These are phyloP conservation scores for Talaromyces atroroseus DNA, from an alignment of 2,329 filamentous ascomycete genomes.

Conservation along the genomic window DNA sequence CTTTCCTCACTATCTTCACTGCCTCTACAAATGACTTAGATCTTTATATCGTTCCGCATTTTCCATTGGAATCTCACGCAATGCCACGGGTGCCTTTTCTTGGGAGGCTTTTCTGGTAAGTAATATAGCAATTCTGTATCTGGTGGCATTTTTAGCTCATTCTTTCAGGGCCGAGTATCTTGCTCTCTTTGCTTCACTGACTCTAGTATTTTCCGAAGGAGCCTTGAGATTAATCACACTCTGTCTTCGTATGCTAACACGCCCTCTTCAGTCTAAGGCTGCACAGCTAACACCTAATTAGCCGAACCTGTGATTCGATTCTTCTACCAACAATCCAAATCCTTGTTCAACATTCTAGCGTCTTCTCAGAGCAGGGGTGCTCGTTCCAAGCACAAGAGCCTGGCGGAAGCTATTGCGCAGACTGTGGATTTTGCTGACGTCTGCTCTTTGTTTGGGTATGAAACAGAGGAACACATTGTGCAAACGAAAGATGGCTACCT, in stretches of 20 bases:
- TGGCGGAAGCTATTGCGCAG: slow-evolving; percentile 73
- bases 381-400: slow-evolving; percentile 61
- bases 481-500: slow-evolving; percentile 93
- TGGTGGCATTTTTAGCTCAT: neutral
- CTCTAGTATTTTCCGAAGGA: slow-evolving; percentile 75
- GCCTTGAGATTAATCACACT: slow-evolving; percentile 81
- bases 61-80: slow-evolving; percentile 13
- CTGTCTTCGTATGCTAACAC: slow-evolving; percentile 63
- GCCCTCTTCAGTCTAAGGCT: neutral
- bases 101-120: slow-evolving; percentile 53
- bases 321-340: slow-evolving; percentile 75
- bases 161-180: slow-evolving; percentile 70
- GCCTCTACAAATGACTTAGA: neutral
- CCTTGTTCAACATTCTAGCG: slow-evolving; percentile 73
- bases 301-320: slow-evolving; percentile 74
- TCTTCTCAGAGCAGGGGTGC: slow-evolving; percentile 64
- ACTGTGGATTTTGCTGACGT: slow-evolving; percentile 90
- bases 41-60: neutral
- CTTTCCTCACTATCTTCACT: neutral
- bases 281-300: slow-evolving; percentile 32
- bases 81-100: slow-evolving; percentile 60
- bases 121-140: neutral
- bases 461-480: slow-evolving; percentile 91
- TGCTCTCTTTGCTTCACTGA: slow-evolving; percentile 75
- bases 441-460: slow-evolving; percentile 86